Conservation (phyloP, 2,329 filamentous ascomycete species). For the Pseudocercospora eumusae region DNA sequence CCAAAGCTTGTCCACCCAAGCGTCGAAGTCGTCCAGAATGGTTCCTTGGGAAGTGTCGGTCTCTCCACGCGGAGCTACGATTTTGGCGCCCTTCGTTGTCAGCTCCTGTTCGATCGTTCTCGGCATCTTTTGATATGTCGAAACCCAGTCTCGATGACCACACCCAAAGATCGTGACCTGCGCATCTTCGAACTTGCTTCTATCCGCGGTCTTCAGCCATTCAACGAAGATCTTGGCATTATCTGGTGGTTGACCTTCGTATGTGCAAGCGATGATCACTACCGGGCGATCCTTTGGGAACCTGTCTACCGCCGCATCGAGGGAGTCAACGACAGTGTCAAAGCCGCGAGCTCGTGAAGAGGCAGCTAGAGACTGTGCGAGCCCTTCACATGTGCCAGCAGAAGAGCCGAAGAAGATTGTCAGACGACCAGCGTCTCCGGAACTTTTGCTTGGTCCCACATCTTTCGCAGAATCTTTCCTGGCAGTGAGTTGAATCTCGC, state of each 20-base stretch:
- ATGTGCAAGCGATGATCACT: constrained; percentile 68
- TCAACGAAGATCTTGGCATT: constrained; percentile 69
- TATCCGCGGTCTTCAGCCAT: constrained; percentile 61
- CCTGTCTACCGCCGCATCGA: constrained; percentile 64
- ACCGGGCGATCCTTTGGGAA: constrained; percentile 63
- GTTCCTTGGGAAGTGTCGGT: constrained; percentile 43
- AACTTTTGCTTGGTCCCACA: constrained; percentile 45
- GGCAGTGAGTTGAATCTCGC: constrained; percentile 47
- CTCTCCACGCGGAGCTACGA: constrained; percentile 39
- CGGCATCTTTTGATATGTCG: constrained; percentile 68
- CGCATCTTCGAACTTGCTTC: constrained; percentile 49
- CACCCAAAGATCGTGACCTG: constrained; percentile 71
- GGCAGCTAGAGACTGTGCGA: constrained; percentile 64
- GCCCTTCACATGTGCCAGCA: constrained; percentile 70
- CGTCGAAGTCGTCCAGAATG: constrained; percentile 47
- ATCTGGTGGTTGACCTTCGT: constrained; percentile 73
- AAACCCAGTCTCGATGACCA: constrained; percentile 59
- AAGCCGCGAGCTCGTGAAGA: constrained; percentile 64
- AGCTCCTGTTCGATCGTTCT: constrained; percentile 61
- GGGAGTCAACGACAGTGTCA: constrained; percentile 54
- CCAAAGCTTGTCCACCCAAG: constrained; percentile 33
- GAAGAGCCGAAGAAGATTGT: constrained; percentile 74
- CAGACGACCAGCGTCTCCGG: constrained; percentile 44
- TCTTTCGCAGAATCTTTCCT: not conserved
- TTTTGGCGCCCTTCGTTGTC: constrained; percentile 51